Base-by-base conservation (phyloP, 2,329 filamentous ascomycete species). In the Hortaea sp. region DNA sequence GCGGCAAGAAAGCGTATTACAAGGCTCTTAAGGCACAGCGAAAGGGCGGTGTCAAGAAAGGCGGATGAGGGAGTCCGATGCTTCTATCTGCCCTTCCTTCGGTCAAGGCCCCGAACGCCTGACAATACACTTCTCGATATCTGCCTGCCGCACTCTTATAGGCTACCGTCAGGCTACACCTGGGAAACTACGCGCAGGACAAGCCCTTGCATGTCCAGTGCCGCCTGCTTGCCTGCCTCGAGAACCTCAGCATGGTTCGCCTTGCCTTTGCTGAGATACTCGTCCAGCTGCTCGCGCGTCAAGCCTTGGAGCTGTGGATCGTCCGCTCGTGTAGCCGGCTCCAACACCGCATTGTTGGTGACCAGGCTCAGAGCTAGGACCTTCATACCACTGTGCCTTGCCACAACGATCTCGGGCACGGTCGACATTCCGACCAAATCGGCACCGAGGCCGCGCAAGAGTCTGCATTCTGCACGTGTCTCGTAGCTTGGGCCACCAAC, bases 1-100 rank as follows among this genome's bases (percentile, higher is more conserved):
- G 86, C 57, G 92, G 92, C 44, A 94, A 88, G 71, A 95, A 90
- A 68, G 81, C 78, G 0, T 84, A 86, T 59, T 97, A 95, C 73
- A 90, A 90, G 63, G 83, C 82, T 46, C 66, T 95, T 54, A 79
- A 85, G 61, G 72, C 72, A 42, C 76, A 79, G 64, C 69, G 78
- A 51, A 70, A 60, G 44, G 58, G 57, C 46, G 54, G 57, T 27
- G 49, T 60, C 52, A 64, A 63, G 58, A 65, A 65, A 49, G 56
- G 57, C 30, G 20, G n/a, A 9, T 35, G 32, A 35, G 32, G 32
- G n/a, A 9, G 32, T n/a, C n/a, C n/a, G 32, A 35, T 35, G 32
- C 32, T 9, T n/a, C 32, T 35, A 35, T 35, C 9, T n/a, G 9
- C 32, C 2, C 7, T 35, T 9, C 32, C 49, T 51, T 40, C 27